A percentile compares a stretch with the other conserved stretches of the same genome.
phyloP scores from a whole-genome alignment of 2,329 filamentous ascomycete genomes.

The Phialocephala subalpina region DNA sequence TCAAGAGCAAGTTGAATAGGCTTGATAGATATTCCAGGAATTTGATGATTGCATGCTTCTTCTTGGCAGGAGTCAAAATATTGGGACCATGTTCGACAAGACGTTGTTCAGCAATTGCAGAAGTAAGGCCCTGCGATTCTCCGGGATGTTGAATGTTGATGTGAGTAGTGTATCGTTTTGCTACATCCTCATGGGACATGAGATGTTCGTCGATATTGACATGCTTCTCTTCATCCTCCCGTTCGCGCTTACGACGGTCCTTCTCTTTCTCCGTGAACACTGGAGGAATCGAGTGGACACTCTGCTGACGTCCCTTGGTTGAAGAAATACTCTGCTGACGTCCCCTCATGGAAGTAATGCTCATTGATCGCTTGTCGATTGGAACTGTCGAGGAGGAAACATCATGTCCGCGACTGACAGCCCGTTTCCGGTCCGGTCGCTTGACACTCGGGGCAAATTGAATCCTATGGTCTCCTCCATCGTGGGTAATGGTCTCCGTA shows the following conservation, averaged over 20 bases:
- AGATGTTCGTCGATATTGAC: conserved; percentile 32
- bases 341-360: not conserved
- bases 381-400: not conserved
- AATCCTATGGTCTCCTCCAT: not conserved
- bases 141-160: conserved; percentile 25
- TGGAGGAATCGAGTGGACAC: conserved; percentile 24
- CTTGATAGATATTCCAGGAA: conserved; percentile 21
- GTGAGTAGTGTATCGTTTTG: conserved; percentile 26
- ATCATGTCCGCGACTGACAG: conserved; percentile 2
- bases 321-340: conserved; percentile 2
- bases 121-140: conserved; percentile 25
- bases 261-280: conserved; percentile 27
- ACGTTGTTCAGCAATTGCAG: conserved; percentile 18
- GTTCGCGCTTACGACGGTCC: conserved; percentile 19
- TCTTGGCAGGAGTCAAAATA: conserved; percentile 28
- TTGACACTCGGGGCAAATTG: not conserved
- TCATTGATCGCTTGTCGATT: not conserved
- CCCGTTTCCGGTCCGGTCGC: not conserved
- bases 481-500: not conserved
- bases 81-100: conserved; percentile 28
- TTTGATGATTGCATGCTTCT: conserved; percentile 26
- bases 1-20: conserved; percentile 31
- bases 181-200: conserved; percentile 23
- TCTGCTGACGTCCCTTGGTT: conserved; percentile 1
- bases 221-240: conserved; percentile 23